These are phyloP conservation scores for Flaveria ramosissima DNA, from an alignment of 129 eudicot species.

Conservation along the genomic window DNA sequence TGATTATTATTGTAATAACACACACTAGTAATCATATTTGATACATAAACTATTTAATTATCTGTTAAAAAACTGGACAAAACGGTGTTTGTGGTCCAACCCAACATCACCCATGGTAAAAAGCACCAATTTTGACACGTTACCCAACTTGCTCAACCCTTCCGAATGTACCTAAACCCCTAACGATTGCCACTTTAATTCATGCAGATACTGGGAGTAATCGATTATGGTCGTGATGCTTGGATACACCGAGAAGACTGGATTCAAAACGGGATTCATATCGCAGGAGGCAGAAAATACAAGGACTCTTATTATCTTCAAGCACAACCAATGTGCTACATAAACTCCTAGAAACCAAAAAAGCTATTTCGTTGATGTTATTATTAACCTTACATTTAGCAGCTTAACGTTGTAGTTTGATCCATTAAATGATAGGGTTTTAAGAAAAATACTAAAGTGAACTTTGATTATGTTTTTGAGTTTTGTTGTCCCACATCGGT, in stretches of 20 bases:
- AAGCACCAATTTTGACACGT: neutral
- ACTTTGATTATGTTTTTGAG: neutral
- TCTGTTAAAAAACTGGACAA: neutral
- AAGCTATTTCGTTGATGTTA: neutral
- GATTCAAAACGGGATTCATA: conserved; percentile 79
- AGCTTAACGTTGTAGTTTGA: neutral
- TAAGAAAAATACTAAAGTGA: neutral
- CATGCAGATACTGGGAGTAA: conserved; percentile 76
- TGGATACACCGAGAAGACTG: conserved; percentile 99
- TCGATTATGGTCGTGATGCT: conserved; percentile 79
- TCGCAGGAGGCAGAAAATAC: conserved; percentile 77
- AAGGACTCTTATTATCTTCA: conserved; percentile 86
- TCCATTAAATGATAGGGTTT: neutral
- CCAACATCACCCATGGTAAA: neutral
- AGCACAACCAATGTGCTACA: conserved; percentile 83
- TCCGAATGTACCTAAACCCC: neutral
- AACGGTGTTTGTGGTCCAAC: neutral
- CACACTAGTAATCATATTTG: neutral
- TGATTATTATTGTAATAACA: too few relatives aligned
- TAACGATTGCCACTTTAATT: neutral
- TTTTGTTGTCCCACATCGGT: conserved; percentile 54
- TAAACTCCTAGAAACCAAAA: conserved; percentile 47
- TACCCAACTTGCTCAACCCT: neutral
- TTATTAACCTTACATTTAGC: neutral
- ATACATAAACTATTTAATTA: neutral